Percentiles rank a stretch among this genome's conserved stretches.
These are phyloP conservation scores for Talaromyces proteolyticus DNA, from an alignment of 495 filamentous ascomycete species.

Conservation along the genomic window DNA sequence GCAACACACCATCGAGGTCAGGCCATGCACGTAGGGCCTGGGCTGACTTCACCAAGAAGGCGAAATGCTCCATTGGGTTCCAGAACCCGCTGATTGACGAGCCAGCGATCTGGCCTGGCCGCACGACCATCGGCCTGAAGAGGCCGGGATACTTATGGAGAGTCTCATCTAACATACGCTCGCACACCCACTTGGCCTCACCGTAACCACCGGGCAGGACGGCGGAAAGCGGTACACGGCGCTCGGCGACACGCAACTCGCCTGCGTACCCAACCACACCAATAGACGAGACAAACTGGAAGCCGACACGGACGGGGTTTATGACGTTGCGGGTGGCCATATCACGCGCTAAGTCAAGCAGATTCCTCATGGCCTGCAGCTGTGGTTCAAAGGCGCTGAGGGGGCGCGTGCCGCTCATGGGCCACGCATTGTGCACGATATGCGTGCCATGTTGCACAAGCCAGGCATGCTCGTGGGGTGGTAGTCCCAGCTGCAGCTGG, in stretches of 20 bases:
- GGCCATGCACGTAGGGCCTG: conserved; percentile 34
- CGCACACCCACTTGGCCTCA: conserved; percentile 43
- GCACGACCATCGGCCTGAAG: conserved; percentile 34
- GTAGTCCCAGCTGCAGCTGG: conserved; percentile 35
- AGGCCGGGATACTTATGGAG: conserved; percentile 31
- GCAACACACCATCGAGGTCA: conserved; percentile 24
- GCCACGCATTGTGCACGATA: conserved; percentile 52
- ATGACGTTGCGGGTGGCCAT: conserved; percentile 14
- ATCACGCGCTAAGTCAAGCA: conserved; percentile 33
- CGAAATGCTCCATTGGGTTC: conserved; percentile 47
- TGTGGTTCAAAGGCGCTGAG: conserved; percentile 40
- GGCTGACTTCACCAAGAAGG: conserved; percentile 40
- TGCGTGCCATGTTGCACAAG: conserved; percentile 37
- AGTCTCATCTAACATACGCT: conserved; percentile 42
- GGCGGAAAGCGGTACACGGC: no score
- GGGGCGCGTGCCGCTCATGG: conserved; percentile 40
- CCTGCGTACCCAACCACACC: conserved; percentile 28
- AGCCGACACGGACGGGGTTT: conserved; percentile 16
- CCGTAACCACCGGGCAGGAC: conserved; percentile 22
- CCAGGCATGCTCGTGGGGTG: conserved; percentile 20
- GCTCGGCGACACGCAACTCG: conserved; percentile 6
- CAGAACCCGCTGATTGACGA: conserved; percentile 42
- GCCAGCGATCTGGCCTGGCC: conserved; percentile 46
- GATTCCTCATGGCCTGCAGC: conserved; percentile 35
- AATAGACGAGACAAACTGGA: conserved; percentile 49